Base-by-base conservation (phyloP, 495 filamentous ascomycete genomes). In the Penicillium crystallinum region DNA sequence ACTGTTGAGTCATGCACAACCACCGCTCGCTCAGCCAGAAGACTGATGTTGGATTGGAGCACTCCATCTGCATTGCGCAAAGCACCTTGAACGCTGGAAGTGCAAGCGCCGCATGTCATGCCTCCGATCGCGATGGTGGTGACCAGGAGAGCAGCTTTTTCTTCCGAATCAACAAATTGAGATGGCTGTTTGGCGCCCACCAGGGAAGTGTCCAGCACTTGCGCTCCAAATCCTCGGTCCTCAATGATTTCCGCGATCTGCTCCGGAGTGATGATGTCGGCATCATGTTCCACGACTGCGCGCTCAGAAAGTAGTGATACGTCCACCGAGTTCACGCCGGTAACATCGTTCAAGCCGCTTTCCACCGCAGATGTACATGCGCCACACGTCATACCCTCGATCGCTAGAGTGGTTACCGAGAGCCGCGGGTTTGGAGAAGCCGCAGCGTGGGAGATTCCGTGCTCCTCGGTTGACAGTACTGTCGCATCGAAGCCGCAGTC, bases 331-430 rank as follows among this genome's bases (percentile, higher is more conserved):
- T 79, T 80, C 9, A 98, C 76, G 3, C 93, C 95, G 2, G 80
- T 63, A 10, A 93, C 74, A 44, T 78, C 71, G 51, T 78, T 83
- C 71, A 96, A 87, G 9, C 84, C 88, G 41, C 85, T 81, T 68
- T 97, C 90, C 17, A 98, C 81, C 0, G 91, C 89, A 43, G 90
- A 88, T 7, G 91, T 96, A 62, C 92, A 98, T 30, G 92, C 90
- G 37, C 91, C 91, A 63, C 92, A 97, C 6, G 93, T 97, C 93
- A 98, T 98, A 22, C 93, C 93, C 57, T 91, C 88, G n/a, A 97
- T 84, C 15, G 89, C 85, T 37, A 97, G 71, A 0, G 89, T 98
- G 9, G 91, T 97, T 4, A 79, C 83, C 8, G 83, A 84, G 15
- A 81, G 52, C 25, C 35, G 46, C 63, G 56, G 19, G 57, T 56